A percentile compares a stretch with the other conserved stretches of the same genome.
These are phyloP conservation scores for Naumovozyma castellii DNA, from an alignment of 805 yeast species.

Conservation along the genomic window DNA sequence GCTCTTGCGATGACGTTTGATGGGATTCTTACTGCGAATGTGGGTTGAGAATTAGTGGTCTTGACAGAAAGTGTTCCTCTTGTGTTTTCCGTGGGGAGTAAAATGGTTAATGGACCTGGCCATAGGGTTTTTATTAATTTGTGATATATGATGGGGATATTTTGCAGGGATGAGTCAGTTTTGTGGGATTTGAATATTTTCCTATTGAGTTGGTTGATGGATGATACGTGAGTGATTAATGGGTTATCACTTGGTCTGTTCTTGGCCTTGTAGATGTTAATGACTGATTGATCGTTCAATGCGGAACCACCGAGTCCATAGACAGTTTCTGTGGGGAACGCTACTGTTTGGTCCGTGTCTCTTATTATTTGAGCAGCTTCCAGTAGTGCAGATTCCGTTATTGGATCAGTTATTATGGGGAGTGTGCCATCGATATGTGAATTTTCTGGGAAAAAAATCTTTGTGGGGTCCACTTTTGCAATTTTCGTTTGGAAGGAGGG, in stretches of 20 bases:
- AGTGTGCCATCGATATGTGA: slow-evolving; percentile 31
- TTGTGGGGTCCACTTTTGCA: slow-evolving; percentile 44
- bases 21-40: slow-evolving; percentile 90
- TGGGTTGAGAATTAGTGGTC: slow-evolving; percentile 80
- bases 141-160: slow-evolving; percentile 60
- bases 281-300: slow-evolving; percentile 59
- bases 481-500: slow-evolving; percentile 35
- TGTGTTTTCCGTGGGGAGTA: slow-evolving; percentile 49
- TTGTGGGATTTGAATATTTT: slow-evolving; percentile 37
- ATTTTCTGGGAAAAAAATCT: slow-evolving; percentile 37
- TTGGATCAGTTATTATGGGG: slow-evolving; percentile 42
- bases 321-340: slow-evolving; percentile 95
- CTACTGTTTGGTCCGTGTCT: slow-evolving; percentile 54
- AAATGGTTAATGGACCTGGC: slow-evolving; percentile 94
- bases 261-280: slow-evolving; percentile 74
- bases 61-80: slow-evolving; percentile 49
- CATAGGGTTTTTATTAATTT: slow-evolving; percentile 62
- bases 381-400: slow-evolving; percentile 41
- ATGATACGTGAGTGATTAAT: slow-evolving; percentile 79
- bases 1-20: slow-evolving; percentile 84
- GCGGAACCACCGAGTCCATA: slow-evolving; percentile 93
- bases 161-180: slow-evolving; percentile 21
- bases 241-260: slow-evolving; percentile 96
- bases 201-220: slow-evolving; percentile 58
- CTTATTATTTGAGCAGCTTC: slow-evolving; percentile 52